phyloP scores from a whole-genome alignment of 257 asterid species.

The Lycium ferocissimum region DNA sequence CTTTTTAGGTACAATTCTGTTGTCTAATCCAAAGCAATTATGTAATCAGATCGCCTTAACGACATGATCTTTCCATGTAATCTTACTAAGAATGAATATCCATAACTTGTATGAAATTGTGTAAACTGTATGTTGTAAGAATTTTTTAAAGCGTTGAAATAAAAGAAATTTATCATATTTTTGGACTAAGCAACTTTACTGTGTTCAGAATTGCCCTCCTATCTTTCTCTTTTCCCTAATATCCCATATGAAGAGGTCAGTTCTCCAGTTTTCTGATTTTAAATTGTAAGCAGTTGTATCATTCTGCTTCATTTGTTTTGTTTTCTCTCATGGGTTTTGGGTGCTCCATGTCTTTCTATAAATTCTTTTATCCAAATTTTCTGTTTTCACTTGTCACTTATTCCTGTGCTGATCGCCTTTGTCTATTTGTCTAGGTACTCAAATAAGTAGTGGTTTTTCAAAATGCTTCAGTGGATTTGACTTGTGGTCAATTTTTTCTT shows the following conservation, averaged over 20 bases:
- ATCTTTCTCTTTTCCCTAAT: no score
- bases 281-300: neutral
- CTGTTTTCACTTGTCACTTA: conserved; percentile 25
- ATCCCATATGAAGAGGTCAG: neutral
- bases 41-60: neutral
- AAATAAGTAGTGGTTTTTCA: neutral
- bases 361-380: neutral
- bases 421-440: neutral
- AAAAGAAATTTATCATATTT: neutral
- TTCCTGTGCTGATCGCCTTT: neutral
- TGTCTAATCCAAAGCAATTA: neutral
- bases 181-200: neutral
- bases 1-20: neutral
- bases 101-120: conserved; percentile 2
- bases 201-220: neutral
- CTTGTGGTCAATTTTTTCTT: neutral
- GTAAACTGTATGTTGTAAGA: neutral
- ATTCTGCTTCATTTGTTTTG: neutral
- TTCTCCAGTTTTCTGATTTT: conserved; percentile 1
- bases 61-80: neutral
- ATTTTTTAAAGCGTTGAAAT: neutral
- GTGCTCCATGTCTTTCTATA: neutral
- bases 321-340: neutral
- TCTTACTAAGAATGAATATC: neutral
- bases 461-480: conserved; percentile 19